Conservation (phyloP, 768 basidiomycete species). For the Wakefieldia striispora region DNA sequence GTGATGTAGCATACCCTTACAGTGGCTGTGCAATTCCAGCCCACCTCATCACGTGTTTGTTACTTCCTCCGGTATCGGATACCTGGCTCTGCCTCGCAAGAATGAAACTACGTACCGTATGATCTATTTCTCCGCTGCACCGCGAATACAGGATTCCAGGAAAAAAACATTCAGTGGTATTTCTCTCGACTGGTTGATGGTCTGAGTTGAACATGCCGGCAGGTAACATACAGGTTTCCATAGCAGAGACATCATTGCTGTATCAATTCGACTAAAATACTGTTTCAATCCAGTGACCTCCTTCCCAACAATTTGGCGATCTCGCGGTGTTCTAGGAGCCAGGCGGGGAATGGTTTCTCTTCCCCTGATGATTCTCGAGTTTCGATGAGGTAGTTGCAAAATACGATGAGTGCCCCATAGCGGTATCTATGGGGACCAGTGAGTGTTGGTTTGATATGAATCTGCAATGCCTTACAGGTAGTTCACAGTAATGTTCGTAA, state of each 20-base stretch:
- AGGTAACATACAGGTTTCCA: no score
- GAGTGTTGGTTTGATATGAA: conserved; percentile 6
- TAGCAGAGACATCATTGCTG: neutral
- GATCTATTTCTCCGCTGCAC: no score
- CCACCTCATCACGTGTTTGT: conserved; percentile 14
- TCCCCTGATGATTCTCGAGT: conserved; percentile 39
- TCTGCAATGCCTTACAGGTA: conserved; percentile 61
- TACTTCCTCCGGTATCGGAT: no score
- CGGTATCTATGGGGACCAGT: conserved; percentile 53
- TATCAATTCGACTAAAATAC: neutral
- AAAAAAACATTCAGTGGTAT: no score
- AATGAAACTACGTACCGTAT: no score
- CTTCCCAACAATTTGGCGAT: conserved; percentile 72
- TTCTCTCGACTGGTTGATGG: no score
- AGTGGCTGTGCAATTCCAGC: conserved; percentile 22
- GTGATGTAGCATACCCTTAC: conserved; percentile 15
- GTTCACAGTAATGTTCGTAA: conserved; percentile 78
- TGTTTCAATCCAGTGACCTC: conserved; percentile 60
- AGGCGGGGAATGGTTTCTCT: conserved; percentile 66
- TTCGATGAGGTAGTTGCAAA: conserved; percentile 94
- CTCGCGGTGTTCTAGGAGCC: conserved; percentile 83
- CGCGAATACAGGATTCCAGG: no score
- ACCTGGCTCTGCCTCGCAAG: no score
- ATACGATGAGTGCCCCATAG: conserved; percentile 90
- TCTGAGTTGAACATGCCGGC: no score